Base-by-base conservation (phyloP, 1,139 yeast genomes). In the Taphrina communis region DNA sequence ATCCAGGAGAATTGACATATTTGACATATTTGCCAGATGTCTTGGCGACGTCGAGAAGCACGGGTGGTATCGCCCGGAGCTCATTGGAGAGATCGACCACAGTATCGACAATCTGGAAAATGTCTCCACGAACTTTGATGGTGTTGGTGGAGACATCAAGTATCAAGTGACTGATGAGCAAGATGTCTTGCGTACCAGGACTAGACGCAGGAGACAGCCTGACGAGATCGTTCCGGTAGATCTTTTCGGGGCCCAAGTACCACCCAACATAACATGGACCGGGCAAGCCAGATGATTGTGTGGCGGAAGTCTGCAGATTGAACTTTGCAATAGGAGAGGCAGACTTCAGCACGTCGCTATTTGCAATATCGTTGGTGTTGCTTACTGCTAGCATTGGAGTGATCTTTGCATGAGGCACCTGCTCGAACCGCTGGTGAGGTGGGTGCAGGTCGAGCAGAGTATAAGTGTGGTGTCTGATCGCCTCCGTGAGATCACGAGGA, bases 191-290 rank as follows among this genome's bases (percentile, higher is more conserved):
- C 14, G 51, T 31, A 9, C 38, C 36, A 19, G 52, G 9, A 11
- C 11, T 25, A 1, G 53, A 50, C 1, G n/a, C 36, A 2, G 53
- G 53, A 8, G 53, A 9, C 25, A 59, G 25, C 11, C 63, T 48
- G 35, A 59, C 63, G 35, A 48, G 63, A 17, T 59, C 63, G 41
- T 46, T 59, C 1, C 42, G 53, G 31, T 48, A 59, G 9, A 59
- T 59, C 17, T 35, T 44, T 31, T 59, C 63, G 4, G 63, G 63
- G 4, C 63, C 63, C 17, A 59, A 6, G n/a, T 17, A 59, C 63
- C 52, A 46, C n/a, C 35, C 63, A 17, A 46, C 44, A 35, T 59
- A 59, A 35, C 42, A 59, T 8, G 52, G 52, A 9, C 63, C 63
- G 6, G 63, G 63, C 31, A 56, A 21, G 9, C 48, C 50, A 38